Evolutionary conservation across 2,329 filamentous ascomycete species (phyloP), one percentile per base, ranked within the genome.

Genomic region (Domatiomyces globalis): DNA sequence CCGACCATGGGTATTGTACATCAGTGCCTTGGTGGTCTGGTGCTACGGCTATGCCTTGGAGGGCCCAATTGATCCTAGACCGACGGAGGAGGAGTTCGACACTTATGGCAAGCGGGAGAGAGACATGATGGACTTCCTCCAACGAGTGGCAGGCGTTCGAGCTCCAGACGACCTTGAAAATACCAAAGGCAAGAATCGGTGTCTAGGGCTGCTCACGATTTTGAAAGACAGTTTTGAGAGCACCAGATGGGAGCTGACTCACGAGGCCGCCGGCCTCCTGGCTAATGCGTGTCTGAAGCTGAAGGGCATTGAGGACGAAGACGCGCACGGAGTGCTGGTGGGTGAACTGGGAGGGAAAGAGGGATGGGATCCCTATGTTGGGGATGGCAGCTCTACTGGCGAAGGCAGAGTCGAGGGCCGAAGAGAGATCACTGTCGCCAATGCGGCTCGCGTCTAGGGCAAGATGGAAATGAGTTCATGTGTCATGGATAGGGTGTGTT

Each of bases 1-100:
- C 63, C 77, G 92, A 15, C 87, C 90, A 0, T 98, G 92, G 90
- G 88, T 95, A 9, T 73, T 96, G 49, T 98, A 95, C 68, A 94
- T 95, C 63, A 87, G 92, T 0, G 82, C 83, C 0, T 75, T 98
- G 12, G 87, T 95, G 19, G 85, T 96, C 1, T 98, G 92, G 92
- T 87, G 82, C 54, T 98, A 96, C 62, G 90, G 89, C 2, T 95
- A 82, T 64, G 88, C 90, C 0, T 72, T 94, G 18, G 92, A 96
- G 60, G 92, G 92, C 0, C 78, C 87, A 0, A 79, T 85, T 52
- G 71, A 75, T 5, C 69, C 67, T 3, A 62, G 69, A 1, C 60
- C 68, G 10, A 65, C 65, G 1, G 60, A 69, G 60, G 48, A 74
- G 68, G 59, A 69, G 71, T 79, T 85, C 51, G 67, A 65, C 39